These are phyloP conservation scores for Exobasidium rhododendri DNA, from an alignment of 1,284 basidiomycete species.

Conservation along the genomic window DNA sequence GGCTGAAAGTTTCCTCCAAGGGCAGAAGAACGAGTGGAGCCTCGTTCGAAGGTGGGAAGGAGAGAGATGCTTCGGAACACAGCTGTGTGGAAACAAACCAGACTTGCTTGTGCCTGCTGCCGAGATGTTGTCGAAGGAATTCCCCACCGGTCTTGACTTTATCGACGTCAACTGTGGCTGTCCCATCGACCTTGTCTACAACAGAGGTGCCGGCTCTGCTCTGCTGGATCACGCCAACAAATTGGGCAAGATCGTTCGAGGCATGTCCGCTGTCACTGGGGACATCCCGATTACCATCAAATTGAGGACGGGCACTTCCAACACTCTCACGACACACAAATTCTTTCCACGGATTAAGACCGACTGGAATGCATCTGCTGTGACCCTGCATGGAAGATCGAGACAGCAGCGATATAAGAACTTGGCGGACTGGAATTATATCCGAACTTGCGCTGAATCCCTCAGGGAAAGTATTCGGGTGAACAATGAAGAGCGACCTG, in stretches of 20 bases:
- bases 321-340: constrained; percentile 72
- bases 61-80: constrained; percentile 86
- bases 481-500: constrained; percentile 42
- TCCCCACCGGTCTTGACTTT: constrained; percentile 69
- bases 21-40: constrained; percentile 48
- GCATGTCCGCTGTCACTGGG: constrained; percentile 87
- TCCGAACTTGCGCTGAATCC: constrained; percentile 77
- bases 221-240: constrained; percentile 80
- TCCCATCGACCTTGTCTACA: constrained; percentile 93
- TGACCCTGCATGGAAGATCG: constrained; percentile 80
- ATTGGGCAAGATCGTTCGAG: constrained; percentile 79
- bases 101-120: constrained; percentile 73
- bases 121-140: constrained; percentile 73
- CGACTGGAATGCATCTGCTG: constrained; percentile 74
- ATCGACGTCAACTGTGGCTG: constrained; percentile 91
- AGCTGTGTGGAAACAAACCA: constrained; percentile 61
- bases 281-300: constrained; percentile 95
- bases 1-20: constrained; percentile 42
- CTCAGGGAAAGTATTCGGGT: constrained; percentile 63
- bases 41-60: constrained; percentile 65
- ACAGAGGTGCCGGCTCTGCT: constrained; percentile 81
- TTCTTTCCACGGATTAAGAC: constrained; percentile 76
- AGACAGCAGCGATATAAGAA: constrained; percentile 54
- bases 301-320: constrained; percentile 74
- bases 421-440: constrained; percentile 51